Evolutionary conservation across 2,329 filamentous ascomycete genomes (phyloP).

Genomic region (Claviceps africana): DNA sequence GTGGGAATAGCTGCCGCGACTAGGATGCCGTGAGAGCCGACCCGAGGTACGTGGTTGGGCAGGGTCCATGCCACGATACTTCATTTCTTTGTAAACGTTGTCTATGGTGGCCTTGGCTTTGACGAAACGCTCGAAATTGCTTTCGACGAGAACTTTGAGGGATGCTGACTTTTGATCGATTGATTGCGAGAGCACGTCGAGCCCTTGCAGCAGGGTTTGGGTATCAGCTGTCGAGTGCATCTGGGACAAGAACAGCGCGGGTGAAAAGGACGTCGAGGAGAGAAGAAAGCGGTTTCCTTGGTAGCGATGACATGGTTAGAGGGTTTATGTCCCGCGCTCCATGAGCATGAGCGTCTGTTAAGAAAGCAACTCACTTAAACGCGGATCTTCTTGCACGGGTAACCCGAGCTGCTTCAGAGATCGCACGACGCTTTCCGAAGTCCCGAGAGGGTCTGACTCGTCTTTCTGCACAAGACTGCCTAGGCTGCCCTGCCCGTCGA

Average conservation of each 20-base stretch:
- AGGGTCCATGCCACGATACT: conserved; percentile 48
- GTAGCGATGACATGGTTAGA: conserved; percentile 8
- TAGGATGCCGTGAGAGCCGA: conserved; percentile 52
- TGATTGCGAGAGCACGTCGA: conserved; percentile 75
- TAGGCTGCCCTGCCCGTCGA: conserved; percentile 26
- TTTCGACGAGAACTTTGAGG: conserved; percentile 89
- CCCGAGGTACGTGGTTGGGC: conserved; percentile 25
- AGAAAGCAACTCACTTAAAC: conserved; percentile 45
- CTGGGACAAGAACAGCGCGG: conserved; percentile 80
- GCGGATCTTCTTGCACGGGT: conserved; percentile 69
- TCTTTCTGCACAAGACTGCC: conserved; percentile 78
- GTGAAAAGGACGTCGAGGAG: conserved; percentile 90
- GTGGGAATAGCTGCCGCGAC: conserved; percentile 51
- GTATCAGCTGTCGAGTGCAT: conserved; percentile 80
- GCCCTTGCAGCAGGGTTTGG: conserved; percentile 61
- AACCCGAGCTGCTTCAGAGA: conserved; percentile 64
- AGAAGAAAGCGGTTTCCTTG: conserved; percentile 86
- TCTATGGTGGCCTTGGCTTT: conserved; percentile 95
- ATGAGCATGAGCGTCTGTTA: conserved; percentile 3
- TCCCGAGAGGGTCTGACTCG: conserved; percentile 84
- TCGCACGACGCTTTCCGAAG: conserved; percentile 71
- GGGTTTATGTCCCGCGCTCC: background rate
- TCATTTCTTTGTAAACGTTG: conserved; percentile 98
- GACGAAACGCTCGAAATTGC: conserved; percentile 96
- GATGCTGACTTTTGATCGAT: conserved; percentile 98